phyloP scores from a whole-genome alignment of 257 asterid species.

The Solanum habrochaites region DNA sequence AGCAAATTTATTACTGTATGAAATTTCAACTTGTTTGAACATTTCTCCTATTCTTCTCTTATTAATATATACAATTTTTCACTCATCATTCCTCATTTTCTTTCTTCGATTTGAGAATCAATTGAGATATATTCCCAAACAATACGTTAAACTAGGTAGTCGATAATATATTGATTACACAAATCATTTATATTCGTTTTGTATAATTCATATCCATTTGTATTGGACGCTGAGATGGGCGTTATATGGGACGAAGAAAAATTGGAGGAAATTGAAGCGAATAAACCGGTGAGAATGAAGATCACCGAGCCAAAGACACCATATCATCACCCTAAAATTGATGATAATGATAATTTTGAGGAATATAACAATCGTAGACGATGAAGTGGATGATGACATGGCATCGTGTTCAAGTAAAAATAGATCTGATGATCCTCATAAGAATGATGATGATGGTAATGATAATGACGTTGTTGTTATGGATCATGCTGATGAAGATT shows the following conservation, averaged over 20 bases:
- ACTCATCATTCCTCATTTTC: not conserved
- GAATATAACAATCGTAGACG: slow-evolving; percentile 11
- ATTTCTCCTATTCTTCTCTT: not conserved
- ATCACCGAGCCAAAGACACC: slow-evolving; percentile 69
- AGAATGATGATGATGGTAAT: not conserved
- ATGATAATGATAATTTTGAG: slow-evolving; percentile 3
- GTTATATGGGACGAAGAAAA: slow-evolving; percentile 62
- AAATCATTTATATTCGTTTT: not conserved
- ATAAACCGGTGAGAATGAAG: slow-evolving; percentile 56
- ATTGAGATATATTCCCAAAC: not conserved
- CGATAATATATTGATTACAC: not conserved
- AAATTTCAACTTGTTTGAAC: not conserved
- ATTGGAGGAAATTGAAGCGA: slow-evolving; percentile 56
- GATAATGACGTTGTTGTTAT: not conserved
- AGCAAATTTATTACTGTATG: not conserved
- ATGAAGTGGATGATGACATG: not conserved
- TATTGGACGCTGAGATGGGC: not conserved
- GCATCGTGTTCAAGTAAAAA: not conserved
- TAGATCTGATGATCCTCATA: not conserved
- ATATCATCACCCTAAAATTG: slow-evolving; percentile 43
- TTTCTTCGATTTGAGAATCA: not conserved
- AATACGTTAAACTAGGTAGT: not conserved
- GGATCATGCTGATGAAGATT: not conserved
- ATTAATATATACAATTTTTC: not conserved
- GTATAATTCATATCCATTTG: not conserved